A percentile compares a stretch with the other conserved stretches of the same genome.
These are phyloP conservation scores for Ogataea trehalophila DNA, from an alignment of 805 yeast species.

Conservation along the genomic window DNA sequence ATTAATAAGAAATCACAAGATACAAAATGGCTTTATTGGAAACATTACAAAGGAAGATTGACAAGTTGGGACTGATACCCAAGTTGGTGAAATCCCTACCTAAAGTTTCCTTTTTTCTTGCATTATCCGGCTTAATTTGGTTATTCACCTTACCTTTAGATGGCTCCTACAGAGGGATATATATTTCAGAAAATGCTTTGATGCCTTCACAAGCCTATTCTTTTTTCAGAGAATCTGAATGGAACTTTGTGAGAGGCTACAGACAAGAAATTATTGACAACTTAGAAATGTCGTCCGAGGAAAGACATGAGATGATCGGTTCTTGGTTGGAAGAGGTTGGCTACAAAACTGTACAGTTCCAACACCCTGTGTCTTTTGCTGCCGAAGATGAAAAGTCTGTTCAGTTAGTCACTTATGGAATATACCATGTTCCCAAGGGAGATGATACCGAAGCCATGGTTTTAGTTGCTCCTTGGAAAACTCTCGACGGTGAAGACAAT, in stretches of 20 bases:
- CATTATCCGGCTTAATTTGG: slow-evolving; percentile 49
- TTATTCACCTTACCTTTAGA: slow-evolving; percentile 67
- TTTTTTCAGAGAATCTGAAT: slow-evolving; percentile 88
- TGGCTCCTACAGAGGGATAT: slow-evolving; percentile 79
- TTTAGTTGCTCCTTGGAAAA: slow-evolving; percentile 81
- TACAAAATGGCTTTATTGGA: slow-evolving; percentile 43
- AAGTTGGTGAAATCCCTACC: slow-evolving; percentile 41
- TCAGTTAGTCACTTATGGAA: slow-evolving; percentile 52
- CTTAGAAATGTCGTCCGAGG: slow-evolving; percentile 26
- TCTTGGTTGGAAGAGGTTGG: slow-evolving; percentile 71
- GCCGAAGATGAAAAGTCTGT: slow-evolving; percentile 19
- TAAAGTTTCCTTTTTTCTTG: slow-evolving; percentile 35
- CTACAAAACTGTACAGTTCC: slow-evolving; percentile 50
- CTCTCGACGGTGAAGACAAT: slow-evolving; percentile 59
- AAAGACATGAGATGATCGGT: slow-evolving; percentile 43
- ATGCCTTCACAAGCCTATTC: slow-evolving; percentile 95
- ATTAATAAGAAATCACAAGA: too few relatives aligned
- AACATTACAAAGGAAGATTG: slow-evolving; percentile 37
- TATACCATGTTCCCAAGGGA: slow-evolving; percentile 89
- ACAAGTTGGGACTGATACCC: slow-evolving; percentile 43
- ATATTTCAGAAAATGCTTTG: slow-evolving; percentile 91
- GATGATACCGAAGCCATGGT: slow-evolving; percentile 96
- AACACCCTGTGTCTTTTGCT: slow-evolving; percentile 13
- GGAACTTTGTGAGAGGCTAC: slow-evolving; percentile 87
- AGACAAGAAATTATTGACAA: slow-evolving; percentile 51